Evolutionary conservation across 495 filamentous ascomycete genomes (phyloP).

Genomic region (Xylaria sp.): DNA sequence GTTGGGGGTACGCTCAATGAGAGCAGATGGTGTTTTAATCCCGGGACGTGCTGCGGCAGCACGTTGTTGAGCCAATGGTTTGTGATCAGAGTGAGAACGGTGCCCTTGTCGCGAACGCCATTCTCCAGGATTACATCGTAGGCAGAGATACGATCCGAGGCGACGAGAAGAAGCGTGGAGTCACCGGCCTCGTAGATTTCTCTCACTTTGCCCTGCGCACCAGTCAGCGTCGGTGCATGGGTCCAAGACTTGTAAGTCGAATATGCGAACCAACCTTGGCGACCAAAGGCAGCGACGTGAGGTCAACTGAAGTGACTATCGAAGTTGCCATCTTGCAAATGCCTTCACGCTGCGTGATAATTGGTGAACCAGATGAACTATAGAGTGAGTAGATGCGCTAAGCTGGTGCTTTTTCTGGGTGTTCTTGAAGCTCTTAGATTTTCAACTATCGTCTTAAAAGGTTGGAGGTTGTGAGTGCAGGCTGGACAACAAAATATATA

Average conservation of each 20-base stretch:
- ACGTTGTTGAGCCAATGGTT: slow-evolving; percentile 80
- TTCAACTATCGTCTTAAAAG: not conserved
- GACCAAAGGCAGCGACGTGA: slow-evolving; percentile 23
- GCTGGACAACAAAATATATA: not conserved
- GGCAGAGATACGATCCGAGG: slow-evolving; percentile 91
- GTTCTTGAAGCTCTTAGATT: not conserved
- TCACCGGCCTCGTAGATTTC: slow-evolving; percentile 80
- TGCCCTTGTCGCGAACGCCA: slow-evolving; percentile 85
- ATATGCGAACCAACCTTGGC: slow-evolving; percentile 24
- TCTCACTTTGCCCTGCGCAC: slow-evolving; percentile 72
- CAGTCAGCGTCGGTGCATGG: not conserved
- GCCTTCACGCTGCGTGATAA: slow-evolving; percentile 4
- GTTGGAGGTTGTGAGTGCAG: not conserved
- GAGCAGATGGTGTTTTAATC: slow-evolving; percentile 78
- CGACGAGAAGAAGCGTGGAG: slow-evolving; percentile 82
- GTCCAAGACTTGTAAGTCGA: not conserved
- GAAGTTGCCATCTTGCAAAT: slow-evolving; percentile 21
- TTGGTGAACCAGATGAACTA: not conserved
- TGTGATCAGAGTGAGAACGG: slow-evolving; percentile 82
- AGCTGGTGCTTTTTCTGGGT: not conserved
- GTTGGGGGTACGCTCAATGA: slow-evolving; percentile 68
- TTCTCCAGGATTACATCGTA: slow-evolving; percentile 93
- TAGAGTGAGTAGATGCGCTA: not conserved
- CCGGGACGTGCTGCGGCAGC: slow-evolving; percentile 68
- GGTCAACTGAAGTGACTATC: slow-evolving; percentile 22